phyloP scores from a whole-genome alignment of 306 rosid species.

The Quillaja saponaria region DNA sequence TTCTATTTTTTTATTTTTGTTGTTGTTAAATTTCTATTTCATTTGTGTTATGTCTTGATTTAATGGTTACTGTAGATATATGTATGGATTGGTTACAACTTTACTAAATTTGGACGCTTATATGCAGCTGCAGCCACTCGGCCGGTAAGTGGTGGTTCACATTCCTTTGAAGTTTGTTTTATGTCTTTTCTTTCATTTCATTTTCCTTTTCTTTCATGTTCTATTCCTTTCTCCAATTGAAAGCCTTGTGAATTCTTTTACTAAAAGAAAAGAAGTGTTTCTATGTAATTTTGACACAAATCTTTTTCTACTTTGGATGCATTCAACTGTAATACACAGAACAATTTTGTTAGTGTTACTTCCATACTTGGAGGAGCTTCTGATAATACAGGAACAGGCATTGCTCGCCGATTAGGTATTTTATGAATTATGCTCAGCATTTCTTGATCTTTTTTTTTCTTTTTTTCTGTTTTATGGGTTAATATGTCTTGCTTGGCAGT shows the following conservation, averaged over 20 bases:
- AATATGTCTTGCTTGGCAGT: constrained; percentile 40
- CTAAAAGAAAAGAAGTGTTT: too few relatives aligned
- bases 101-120: constrained; percentile 71
- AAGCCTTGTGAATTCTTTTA: too few relatives aligned
- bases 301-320: too few relatives aligned
- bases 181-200: not conserved
- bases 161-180: not conserved
- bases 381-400: constrained; percentile 84
- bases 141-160: constrained; percentile 51
- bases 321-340: constrained; percentile 46
- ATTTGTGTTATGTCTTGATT: not conserved
- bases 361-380: constrained; percentile 82
- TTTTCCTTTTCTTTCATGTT: not conserved
- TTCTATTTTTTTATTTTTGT: not conserved
- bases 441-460: constrained; percentile 4
- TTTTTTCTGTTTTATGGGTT: constrained; percentile 1
- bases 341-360: constrained; percentile 61
- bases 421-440: too few relatives aligned
- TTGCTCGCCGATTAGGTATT: constrained; percentile 80
- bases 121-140: constrained; percentile 85
- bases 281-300: too few relatives aligned
- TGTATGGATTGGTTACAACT: constrained; percentile 85
- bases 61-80: constrained; percentile 51
- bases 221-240: not conserved
- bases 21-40: not conserved